Evolutionary conservation across 495 filamentous ascomycete genomes (phyloP), one percentile per base, ranked within the genome.

Genomic region (Hypoxylon lienhwacheense): DNA sequence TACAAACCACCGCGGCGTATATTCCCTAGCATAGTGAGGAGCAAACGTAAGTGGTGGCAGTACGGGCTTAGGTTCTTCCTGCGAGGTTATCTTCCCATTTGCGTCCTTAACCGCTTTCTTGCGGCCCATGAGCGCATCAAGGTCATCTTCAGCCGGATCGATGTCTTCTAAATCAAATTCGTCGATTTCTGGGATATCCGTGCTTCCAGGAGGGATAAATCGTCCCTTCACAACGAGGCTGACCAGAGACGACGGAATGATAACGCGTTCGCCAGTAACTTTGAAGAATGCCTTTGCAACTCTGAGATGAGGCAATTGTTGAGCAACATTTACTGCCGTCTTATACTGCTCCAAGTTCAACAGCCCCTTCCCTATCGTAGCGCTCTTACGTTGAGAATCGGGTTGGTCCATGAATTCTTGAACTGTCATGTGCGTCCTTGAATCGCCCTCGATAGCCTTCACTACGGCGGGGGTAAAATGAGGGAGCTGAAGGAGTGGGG

Each of bases 241-340:
- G 35, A 97, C 90, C 35, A 98, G 79, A 59, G 89, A 93, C 60
- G 86, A 87, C n/a, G 93, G 91, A 10, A 90, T 95, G 66, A 97
- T 86, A 67, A 84, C 88, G 51, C 85, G 88, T 73, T 98, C 93
- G 51, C 93, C 93, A 59, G 88, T 85, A 41, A 98, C 93, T 77
- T 98, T 98, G 82, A 98, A 98, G 74, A 95, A 98, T 1, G 90
- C 89, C 73, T 90, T 92, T 67, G 90, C 90, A n/a, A 97, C 81
- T 48, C 87, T 78, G 36, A 97, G 74, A 34, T 80, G 77, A 0
- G 93, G 93, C 8, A 98, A 73, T 68, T 95, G 88, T 59, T 82
- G 81, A 17, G 90, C 91, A 32, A 96, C 84, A 33, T 70, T 65
- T 42, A 95, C 73, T 21, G 87, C 89, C 17, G 82, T 80, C 26